Conservation (phyloP, 305 asterid species). For the Coffea humblotiana region DNA sequence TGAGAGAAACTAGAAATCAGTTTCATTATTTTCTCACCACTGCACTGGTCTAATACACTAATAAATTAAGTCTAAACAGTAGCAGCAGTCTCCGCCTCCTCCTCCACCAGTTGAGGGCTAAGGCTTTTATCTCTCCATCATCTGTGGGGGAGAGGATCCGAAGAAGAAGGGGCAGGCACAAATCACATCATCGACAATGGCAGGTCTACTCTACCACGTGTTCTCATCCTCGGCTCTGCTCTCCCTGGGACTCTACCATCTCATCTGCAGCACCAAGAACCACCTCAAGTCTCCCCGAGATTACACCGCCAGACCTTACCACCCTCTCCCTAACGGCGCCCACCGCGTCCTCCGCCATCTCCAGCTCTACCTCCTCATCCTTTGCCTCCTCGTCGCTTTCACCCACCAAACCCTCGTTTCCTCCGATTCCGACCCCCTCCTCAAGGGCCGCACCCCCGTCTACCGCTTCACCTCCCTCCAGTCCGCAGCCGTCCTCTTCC, state of each 20-base stretch:
- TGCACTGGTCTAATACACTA: too few species aligned
- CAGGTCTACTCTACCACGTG: slow-evolving; percentile 67
- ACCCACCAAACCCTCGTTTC: slow-evolving; percentile 60
- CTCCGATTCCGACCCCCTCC: slow-evolving; percentile 76
- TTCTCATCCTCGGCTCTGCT: slow-evolving; percentile 67
- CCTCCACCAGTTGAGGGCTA: too few species aligned
- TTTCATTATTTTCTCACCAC: too few species aligned
- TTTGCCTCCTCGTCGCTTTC: slow-evolving; percentile 56
- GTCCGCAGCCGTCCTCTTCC: slow-evolving; percentile 55
- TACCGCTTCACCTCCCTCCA: slow-evolving; percentile 82
- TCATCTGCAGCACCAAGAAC: slow-evolving; percentile 65
- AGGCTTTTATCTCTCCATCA: too few species aligned
- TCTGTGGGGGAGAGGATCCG: too few species aligned
- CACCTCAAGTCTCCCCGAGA: slow-evolving; percentile 78
- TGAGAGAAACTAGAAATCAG: too few species aligned
- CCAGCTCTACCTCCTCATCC: slow-evolving; percentile 61
- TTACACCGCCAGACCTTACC: slow-evolving; percentile 74
- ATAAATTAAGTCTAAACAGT: too few species aligned
- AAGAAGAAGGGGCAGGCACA: neutral
- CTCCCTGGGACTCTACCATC: slow-evolving; percentile 77
- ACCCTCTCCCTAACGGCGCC: slow-evolving; percentile 38
- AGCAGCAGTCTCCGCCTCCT: too few species aligned
- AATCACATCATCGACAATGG: slow-evolving; percentile 33
- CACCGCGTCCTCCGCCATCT: slow-evolving; percentile 56
- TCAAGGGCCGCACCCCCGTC: slow-evolving; percentile 81